Conservation (phyloP, 306 rosid species). For the Medicago ruthenica region DNA sequence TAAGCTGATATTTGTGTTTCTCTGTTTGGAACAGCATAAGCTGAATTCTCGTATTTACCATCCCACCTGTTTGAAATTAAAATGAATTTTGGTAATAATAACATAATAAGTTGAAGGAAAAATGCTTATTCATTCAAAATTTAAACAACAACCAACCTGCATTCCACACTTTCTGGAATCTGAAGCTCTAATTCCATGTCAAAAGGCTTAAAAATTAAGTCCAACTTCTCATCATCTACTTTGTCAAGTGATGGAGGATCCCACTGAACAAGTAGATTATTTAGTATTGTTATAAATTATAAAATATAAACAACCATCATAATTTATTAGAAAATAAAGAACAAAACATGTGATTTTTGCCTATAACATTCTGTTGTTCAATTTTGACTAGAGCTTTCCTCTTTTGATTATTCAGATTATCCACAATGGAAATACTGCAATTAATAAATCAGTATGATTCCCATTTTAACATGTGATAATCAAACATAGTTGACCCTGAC, state of each 20-base stretch:
- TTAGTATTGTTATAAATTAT: conserved; percentile 18
- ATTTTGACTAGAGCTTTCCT: no score
- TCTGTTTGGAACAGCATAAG: conserved; percentile 50
- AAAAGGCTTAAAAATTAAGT: conserved; percentile 66
- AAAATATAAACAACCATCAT: not conserved
- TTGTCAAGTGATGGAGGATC: conserved; percentile 68
- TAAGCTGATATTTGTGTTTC: conserved; percentile 25
- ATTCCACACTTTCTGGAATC: conserved; percentile 65
- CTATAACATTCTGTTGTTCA: no score
- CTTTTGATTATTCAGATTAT: no score
- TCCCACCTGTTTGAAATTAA: conserved; percentile 69
- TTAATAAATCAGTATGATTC: no score
- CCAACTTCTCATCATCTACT: conserved; percentile 61
- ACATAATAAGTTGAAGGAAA: conserved; percentile 1
- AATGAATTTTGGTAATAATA: conserved; percentile 2
- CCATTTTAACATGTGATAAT: no score
- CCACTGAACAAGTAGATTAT: conserved; percentile 63
- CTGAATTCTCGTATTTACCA: conserved; percentile 74
- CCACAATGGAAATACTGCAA: no score
- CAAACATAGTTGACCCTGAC: no score
- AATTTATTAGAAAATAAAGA: not conserved
- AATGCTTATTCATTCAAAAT: conserved; percentile 2
- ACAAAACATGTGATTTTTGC: not conserved
- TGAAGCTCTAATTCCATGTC: conserved; percentile 74
- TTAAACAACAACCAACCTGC: conserved; percentile 56